Base-by-base conservation (phyloP, 441 rosid species). In the Bocquillonia castaneifolia region DNA sequence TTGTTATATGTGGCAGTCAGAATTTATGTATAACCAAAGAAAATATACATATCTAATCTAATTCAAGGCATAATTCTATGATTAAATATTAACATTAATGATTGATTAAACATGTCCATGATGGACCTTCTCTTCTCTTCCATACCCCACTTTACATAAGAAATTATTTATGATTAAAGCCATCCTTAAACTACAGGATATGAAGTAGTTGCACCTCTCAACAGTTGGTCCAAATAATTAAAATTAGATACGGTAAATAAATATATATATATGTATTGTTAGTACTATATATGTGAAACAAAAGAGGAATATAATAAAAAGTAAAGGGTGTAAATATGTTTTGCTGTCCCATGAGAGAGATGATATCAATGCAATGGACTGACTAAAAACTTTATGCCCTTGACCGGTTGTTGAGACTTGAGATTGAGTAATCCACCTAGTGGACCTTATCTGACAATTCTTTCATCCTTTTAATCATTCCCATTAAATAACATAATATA, bases 371-470 rank as follows among this genome's bases (percentile, higher is more conserved):
- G 22, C 51, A 22, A 59, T 12, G 26, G 31, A 36, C 40, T 28
- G 40, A 56, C 40, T 40, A 17, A 6, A 2, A 18, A 31, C 9
- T 59, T 17, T 37, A 42, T 36, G 63, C 8, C 47, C 22, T 62
- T 45, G 54, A 62, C 37, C 28, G 4, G 17, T 28, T 18, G 54
- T 62, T 45, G 8, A 26, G 17, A 20, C 2, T 53, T 25, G 15
- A n/a, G 20, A n/a, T n/a, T n/a, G n/a, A n/a, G n/a, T n/a, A n/a
- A n/a, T 6, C 20, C 3, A n/a, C 57, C 18, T n/a, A 53, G 23
- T 6, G 58, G 67, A 6, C 40, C 68, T 26, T 51, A 25, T 10
- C 40, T 18, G 70, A 67, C 28, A 29, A 13, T n/a, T 67, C 70
- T 56, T 67, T 54, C 3, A 53, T 13, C 22, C 1, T n/a, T n/a